A percentile compares a stretch with the other conserved stretches of the same genome.
Conservation (phyloP, 2,329 filamentous ascomycete species). For the Colletotrichum ledebouriae region DNA sequence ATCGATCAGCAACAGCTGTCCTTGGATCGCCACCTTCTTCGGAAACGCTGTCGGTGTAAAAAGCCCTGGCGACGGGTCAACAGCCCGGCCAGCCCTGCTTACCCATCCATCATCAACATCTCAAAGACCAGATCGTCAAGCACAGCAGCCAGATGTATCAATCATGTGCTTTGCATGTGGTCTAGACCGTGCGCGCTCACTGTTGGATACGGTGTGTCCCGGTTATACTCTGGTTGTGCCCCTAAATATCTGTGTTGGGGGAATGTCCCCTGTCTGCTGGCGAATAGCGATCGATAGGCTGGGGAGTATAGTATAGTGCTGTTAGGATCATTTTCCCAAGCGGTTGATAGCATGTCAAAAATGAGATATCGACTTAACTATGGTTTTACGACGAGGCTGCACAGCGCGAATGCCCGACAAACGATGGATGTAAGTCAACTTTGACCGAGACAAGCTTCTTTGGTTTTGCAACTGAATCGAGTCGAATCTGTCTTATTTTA, state of each 20-base stretch:
- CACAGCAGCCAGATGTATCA: slow-evolving; percentile 7
- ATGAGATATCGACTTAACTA: slow-evolving; percentile 6
- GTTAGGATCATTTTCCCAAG: no score
- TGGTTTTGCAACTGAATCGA: no score
- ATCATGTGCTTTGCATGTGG: slow-evolving; percentile 36
- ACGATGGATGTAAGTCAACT: no score
- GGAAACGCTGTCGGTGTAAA: no score
- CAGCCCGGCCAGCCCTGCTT: slow-evolving; percentile 2
- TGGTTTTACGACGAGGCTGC: slow-evolving; percentile 15
- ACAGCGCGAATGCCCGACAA: not conserved
- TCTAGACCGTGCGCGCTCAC: slow-evolving; percentile 16
- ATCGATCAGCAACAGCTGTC: no score
- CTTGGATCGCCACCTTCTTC: no score
- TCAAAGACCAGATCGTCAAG: slow-evolving; percentile 22
- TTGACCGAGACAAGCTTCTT: not conserved
- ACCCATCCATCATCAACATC: not conserved
- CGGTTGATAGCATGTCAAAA: no score
- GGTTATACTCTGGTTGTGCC: slow-evolving; percentile 21
- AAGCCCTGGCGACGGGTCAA: no score
- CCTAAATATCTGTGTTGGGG: slow-evolving; percentile 24
- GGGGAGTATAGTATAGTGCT: not conserved
- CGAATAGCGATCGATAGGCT: slow-evolving; percentile 16
- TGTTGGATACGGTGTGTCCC: slow-evolving; percentile 7
- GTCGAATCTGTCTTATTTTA: no score
- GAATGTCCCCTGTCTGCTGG: slow-evolving; percentile 3